These are phyloP conservation scores for Colletotrichum gloeosporioides DNA, from an alignment of 2,329 filamentous ascomycete species.

Conservation along the genomic window DNA sequence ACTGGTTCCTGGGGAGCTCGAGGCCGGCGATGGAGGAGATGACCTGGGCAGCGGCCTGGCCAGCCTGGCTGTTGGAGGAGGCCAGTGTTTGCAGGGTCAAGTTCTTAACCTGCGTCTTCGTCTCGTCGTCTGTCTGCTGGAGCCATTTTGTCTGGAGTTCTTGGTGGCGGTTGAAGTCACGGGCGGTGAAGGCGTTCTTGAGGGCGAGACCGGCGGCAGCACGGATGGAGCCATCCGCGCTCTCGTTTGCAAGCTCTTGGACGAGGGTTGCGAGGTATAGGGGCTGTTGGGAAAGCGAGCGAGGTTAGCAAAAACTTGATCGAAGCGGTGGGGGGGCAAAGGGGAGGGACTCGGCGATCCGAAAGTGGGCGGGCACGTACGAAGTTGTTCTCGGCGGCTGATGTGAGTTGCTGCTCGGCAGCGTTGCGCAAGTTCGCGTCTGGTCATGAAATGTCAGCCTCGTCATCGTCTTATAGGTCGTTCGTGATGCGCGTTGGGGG, in stretches of 20 bases:
- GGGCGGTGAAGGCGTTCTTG: constrained; percentile 97
- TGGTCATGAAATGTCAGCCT: constrained; percentile 46
- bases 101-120: constrained; percentile 88
- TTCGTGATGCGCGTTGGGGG: constrained; percentile 6
- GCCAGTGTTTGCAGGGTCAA: constrained; percentile 86
- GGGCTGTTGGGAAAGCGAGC: constrained; percentile 60
- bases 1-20: constrained; percentile 91
- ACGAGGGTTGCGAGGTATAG: constrained; percentile 93
- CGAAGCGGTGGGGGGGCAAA: constrained; percentile 3
- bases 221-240: constrained; percentile 81
- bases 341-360: constrained; percentile 13
- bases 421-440: constrained; percentile 89
- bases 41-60: constrained; percentile 90
- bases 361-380: constrained; percentile 58
- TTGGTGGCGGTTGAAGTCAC: constrained; percentile 85
- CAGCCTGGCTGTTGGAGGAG: constrained; percentile 81
- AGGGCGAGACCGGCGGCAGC: constrained; percentile 93
- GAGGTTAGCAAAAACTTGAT: constrained; percentile 28
- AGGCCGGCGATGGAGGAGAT: constrained; percentile 94
- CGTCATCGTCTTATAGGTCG: background rate
- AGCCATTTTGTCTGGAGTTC: constrained; percentile 96
- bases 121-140: constrained; percentile 77
- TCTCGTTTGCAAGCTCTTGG: constrained; percentile 92
- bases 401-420: constrained; percentile 91
- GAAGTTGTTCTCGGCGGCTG: constrained; percentile 94